Percentiles rank a stretch among this genome's conserved stretches.
Conservation (phyloP, 768 basidiomycete genomes). For the Trametes cinnabarina region DNA sequence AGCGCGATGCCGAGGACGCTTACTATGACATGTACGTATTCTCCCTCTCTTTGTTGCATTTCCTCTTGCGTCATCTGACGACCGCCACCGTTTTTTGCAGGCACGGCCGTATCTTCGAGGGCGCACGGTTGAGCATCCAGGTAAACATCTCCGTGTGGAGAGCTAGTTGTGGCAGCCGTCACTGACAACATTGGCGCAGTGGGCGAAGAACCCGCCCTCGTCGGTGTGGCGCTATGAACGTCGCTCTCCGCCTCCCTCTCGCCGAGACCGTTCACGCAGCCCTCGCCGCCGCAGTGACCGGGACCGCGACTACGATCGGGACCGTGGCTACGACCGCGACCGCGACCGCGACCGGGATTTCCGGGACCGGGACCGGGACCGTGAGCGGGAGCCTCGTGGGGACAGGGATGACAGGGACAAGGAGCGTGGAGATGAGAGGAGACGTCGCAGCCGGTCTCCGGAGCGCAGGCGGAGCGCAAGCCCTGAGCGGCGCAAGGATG, state of each 20-base stretch:
- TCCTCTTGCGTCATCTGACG: neutral
- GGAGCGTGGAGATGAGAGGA: conserved; percentile 44
- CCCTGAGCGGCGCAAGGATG: conserved; percentile 44
- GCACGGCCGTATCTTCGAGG: conserved; percentile 77
- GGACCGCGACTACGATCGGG: conserved; percentile 32
- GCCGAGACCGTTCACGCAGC: conserved; percentile 49
- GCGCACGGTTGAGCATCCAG: conserved; percentile 72
- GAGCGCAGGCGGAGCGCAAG: conserved; percentile 42
- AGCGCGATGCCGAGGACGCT: conserved; percentile 78
- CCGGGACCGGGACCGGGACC: too few species aligned
- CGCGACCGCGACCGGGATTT: conserved; percentile 31
- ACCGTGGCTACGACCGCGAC: conserved; percentile 21
- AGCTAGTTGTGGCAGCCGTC: neutral
- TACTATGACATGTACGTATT: conserved; percentile 71
- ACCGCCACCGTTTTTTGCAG: conserved; percentile 33
- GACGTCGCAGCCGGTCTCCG: conserved; percentile 45
- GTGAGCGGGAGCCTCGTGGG: conserved; percentile 35
- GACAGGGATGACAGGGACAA: conserved; percentile 38
- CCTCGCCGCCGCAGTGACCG: conserved; percentile 45
- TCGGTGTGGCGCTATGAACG: conserved; percentile 79
- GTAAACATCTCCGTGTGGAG: conserved; percentile 35
- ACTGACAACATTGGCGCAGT: conserved; percentile 38
- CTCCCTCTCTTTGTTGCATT: neutral
- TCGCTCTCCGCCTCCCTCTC: conserved; percentile 44
- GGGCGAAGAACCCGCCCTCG: conserved; percentile 82